A percentile compares a stretch with the other conserved stretches of the same genome.
Evolutionary conservation across 352 stramenopile genomes (phyloP).

Genomic region (Pythium phragmiticola): DNA sequence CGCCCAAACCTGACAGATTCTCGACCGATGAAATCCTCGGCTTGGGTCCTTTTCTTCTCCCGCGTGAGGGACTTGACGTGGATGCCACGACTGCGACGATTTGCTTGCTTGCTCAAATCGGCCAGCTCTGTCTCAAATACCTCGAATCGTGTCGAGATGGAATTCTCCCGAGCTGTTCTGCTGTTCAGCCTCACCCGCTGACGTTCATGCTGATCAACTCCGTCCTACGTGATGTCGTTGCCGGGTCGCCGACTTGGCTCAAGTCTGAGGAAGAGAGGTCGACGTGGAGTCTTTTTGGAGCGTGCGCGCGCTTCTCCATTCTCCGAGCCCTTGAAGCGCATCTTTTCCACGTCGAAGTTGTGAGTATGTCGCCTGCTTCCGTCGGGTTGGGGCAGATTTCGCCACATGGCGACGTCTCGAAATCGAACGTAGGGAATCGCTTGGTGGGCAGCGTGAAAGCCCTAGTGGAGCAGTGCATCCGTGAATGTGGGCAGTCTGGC

Average conservation of each 20-base stretch:
- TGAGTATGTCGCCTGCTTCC: constrained; percentile 71
- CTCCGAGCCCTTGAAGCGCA: constrained; percentile 76
- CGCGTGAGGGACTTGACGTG: constrained; percentile 40
- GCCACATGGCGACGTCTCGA: constrained; percentile 25
- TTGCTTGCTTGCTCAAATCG: constrained; percentile 60
- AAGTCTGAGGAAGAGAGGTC: constrained; percentile 15
- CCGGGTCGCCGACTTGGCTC: constrained; percentile 28
- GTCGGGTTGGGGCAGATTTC: constrained; percentile 79
- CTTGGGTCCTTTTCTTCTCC: constrained; percentile 64
- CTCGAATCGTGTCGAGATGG: constrained; percentile 66
- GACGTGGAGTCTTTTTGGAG: constrained; percentile 54
- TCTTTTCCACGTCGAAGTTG: constrained; percentile 85
- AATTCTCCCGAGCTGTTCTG: constrained; percentile 57
- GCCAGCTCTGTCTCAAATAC: constrained; percentile 71
- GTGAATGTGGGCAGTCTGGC: constrained; percentile 24
- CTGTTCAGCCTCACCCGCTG: constrained; percentile 78
- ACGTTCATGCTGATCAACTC: constrained; percentile 90
- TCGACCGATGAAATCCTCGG: constrained; percentile 67
- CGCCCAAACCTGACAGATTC: constrained; percentile 49
- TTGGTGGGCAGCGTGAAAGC: constrained; percentile 72
- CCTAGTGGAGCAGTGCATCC: constrained; percentile 55
- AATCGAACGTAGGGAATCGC: constrained; percentile 41
- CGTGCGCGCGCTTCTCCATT: constrained; percentile 58
- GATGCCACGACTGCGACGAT: constrained; percentile 50
- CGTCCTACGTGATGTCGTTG: constrained; percentile 54